Base-by-base conservation (phyloP, 2,329 filamentous ascomycete genomes). In the Hypoxylon sp. region DNA sequence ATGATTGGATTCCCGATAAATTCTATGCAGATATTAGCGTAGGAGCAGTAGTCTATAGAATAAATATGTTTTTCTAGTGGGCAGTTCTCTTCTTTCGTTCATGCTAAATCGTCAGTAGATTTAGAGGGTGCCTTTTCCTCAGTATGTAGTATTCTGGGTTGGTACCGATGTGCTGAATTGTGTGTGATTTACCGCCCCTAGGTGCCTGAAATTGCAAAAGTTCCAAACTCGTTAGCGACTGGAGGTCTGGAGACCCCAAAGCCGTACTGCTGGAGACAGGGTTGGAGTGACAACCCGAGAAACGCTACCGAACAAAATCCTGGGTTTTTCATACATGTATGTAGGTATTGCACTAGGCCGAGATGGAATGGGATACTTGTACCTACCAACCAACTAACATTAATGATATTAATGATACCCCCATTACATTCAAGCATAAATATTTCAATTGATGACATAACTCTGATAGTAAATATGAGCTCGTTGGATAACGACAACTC, bases 1-100 rank as follows among this genome's bases (percentile, higher is more conserved):
- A 70, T 69, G 63, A 71, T 70, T 71, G 63, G 69, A 50, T 65
- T 67, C 67, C 67, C 67, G 58, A 51, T 47, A 64, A 61, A 71
- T 59, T 62, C 50, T 59, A 47, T 53, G 58, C 67, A 63, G 60
- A 70, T 54, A 63, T 71, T 70, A 67, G 69, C 60, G 66, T 66
- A 60, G 53, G 39, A 69, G 63, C 51, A 52, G 47, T 10, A 46
- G 24, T 22, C 19, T 22, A 22, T 37, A 58, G 42, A 67, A 31
- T 17, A 65, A 60, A 66, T 65, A 67, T 59, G 68, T 61, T 60
- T 67, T 65, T 62, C 59, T 57, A 62, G 63, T 71, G 57, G 59
- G 22, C 58, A 62, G 33, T 22, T 48, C n/a, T 46, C 47, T 50
- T 10, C 11, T 35, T 29, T 42, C 9, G 11, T 29, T 50, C 19